A percentile compares a stretch with the other conserved stretches of the same genome.
These are phyloP conservation scores for Blastobotrys niveus DNA, from an alignment of 1,139 yeast species.

Conservation along the genomic window DNA sequence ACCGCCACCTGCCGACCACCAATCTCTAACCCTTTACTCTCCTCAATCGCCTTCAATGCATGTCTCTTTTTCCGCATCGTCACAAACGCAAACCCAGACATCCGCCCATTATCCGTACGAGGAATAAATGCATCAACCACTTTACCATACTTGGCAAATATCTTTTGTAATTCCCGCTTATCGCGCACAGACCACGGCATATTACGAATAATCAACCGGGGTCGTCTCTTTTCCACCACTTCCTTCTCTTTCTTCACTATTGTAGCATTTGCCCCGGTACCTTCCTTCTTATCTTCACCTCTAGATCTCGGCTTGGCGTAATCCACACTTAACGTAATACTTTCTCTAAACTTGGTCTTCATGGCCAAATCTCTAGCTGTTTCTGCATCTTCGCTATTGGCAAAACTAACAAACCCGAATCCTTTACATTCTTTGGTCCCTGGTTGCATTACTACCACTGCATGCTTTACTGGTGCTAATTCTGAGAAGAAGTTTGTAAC, in stretches of 20 bases:
- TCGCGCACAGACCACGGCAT: slow-evolving; percentile 94
- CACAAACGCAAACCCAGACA: slow-evolving; percentile 94
- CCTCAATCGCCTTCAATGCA: slow-evolving; percentile 79
- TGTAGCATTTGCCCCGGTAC: slow-evolving; percentile 13
- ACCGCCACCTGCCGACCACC: slow-evolving; percentile 92
- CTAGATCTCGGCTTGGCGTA: slow-evolving; percentile 90
- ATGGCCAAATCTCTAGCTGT: slow-evolving; percentile 67
- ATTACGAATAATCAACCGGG: slow-evolving; percentile 82
- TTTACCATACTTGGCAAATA: slow-evolving; percentile 74
- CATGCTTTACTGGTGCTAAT: slow-evolving; percentile 92
- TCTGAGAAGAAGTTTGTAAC: slow-evolving; percentile 80
- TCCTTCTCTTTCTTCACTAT: slow-evolving; percentile 22
- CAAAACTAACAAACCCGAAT: slow-evolving; percentile 91
- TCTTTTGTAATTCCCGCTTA: slow-evolving; percentile 60
- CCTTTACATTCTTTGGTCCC: slow-evolving; percentile 70
- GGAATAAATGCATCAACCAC: slow-evolving; percentile 90
- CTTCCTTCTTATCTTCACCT: slow-evolving; percentile 35
- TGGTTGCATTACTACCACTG: slow-evolving; percentile 79
- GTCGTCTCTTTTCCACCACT: slow-evolving; percentile 54
- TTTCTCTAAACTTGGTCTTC: slow-evolving; percentile 59
- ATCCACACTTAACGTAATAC: slow-evolving; percentile 62
- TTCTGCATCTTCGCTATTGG: slow-evolving; percentile 76
- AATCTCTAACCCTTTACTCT: slow-evolving; percentile 64
- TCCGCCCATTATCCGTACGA: slow-evolving; percentile 76
- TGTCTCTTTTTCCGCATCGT: slow-evolving; percentile 76